Percentiles rank a stretch among this genome's conserved stretches.
Conservation (phyloP, 331 rosid genomes). For the Malus hybrid region DNA sequence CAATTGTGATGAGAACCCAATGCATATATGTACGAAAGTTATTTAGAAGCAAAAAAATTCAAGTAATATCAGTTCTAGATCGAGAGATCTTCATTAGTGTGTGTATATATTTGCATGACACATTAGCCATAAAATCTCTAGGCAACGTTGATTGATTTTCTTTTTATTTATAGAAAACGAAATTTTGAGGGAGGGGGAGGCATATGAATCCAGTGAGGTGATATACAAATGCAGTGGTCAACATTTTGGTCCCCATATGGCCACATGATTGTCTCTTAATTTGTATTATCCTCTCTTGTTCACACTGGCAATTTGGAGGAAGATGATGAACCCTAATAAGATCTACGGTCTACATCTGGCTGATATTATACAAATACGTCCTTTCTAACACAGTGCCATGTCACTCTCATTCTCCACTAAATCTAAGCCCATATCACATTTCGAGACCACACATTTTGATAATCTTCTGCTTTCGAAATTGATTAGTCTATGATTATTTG, state of each 20-base stretch:
- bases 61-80: no score
- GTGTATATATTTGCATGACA: background rate
- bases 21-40: no score
- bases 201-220: background rate
- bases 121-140: background rate
- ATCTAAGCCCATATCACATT: background rate
- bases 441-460: no score
- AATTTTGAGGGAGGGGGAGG: background rate
- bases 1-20: no score
- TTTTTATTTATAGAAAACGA: background rate
- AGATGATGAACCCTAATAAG: background rate
- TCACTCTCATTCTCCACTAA: background rate
- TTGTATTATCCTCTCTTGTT: background rate
- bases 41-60: no score
- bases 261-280: conserved; percentile 3
- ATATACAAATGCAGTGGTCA: background rate
- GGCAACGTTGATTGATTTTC: background rate
- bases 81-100: no score
- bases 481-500: background rate
- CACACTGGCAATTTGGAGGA: background rate
- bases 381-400: background rate
- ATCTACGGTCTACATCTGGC: conserved; percentile 8
- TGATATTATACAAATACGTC: conserved; percentile 15
- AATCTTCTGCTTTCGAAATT: background rate
- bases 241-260: conserved; percentile 9